Evolutionary conservation across 2,329 filamentous ascomycete species (phyloP), one percentile per base, ranked within the genome.

Genomic region (Dendryphion nanum): DNA sequence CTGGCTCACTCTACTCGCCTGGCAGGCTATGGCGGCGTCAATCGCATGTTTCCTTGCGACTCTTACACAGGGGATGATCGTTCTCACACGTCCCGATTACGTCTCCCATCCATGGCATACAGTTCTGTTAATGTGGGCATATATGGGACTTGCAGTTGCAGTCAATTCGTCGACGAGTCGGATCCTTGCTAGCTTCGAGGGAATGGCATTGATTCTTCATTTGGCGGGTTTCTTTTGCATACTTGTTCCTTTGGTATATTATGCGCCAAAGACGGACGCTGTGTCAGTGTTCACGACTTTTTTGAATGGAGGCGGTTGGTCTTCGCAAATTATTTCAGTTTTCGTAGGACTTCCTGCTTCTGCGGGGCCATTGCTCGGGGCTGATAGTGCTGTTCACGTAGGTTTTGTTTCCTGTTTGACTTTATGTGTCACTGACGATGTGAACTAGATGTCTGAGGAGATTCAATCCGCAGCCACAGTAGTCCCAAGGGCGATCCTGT

Each of bases 181-280:
- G 4, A 40, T 66, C 2, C 53, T 75, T 2, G 71, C 71, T 2
- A 47, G 59, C 4, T 51, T 73, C 30, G 73, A 77, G 45, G 63
- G 64, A 2, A 38, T 69, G 8, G 54, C 71, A 14, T 51, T 73
- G 4, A 55, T 71, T 16, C 33, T 75, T 4, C 72, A 76, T 40
- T 51, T 74, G 16, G 43, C 67, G 12, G 72, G 72, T 4, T 69
- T 75, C 43, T 69, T 75, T 40, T 70, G 61, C 5, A 65, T 74
- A 38, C 50, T 75, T 12, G 67, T 73, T 16, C 33, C 37, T 6
- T 18, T 43, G 5, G 40, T 46, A 4, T 46, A 46, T 34, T 31
- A 40, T 4, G 35, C 17, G 2, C 59, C 67, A 1, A 61, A 62
- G 23, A 53, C 53, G 6, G 48, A 51, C 4, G 48, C 67, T 0